A percentile compares a stretch with the other conserved stretches of the same genome.
Conservation (phyloP, 2,329 filamentous ascomycete species). For the Talaromyces verruculosus region DNA sequence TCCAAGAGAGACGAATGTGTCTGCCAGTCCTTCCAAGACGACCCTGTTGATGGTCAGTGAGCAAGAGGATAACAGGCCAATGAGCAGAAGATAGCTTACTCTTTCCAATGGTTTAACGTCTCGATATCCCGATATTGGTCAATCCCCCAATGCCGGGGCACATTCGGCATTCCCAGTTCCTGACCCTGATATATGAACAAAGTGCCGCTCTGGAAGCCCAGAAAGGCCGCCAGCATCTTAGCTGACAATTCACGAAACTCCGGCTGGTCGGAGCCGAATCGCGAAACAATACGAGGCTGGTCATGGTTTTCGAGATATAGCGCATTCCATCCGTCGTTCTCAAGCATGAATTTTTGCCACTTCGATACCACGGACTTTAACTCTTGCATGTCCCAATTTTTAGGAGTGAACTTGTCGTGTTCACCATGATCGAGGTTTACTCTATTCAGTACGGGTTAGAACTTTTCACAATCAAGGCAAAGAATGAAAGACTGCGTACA, state of each 20-base stretch:
- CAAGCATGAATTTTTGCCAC: slow-evolving; percentile 61
- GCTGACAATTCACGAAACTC: slow-evolving; percentile 50
- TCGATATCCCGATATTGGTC: slow-evolving; percentile 69
- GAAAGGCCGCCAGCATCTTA: slow-evolving; percentile 61
- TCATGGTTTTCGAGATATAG: slow-evolving; percentile 68
- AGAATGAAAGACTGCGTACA: slow-evolving; percentile 42
- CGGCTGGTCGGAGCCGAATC: slow-evolving; percentile 53
- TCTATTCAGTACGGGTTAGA: background rate
- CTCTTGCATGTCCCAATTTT: slow-evolving; percentile 50
- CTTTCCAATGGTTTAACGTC: slow-evolving; percentile 56
- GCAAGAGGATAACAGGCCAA: background rate
- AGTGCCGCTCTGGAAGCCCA: slow-evolving; percentile 61
- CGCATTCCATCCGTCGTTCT: slow-evolving; percentile 62
- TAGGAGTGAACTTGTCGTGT: slow-evolving; percentile 52
- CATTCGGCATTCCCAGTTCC: slow-evolving; percentile 67
- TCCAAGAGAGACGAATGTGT: background rate
- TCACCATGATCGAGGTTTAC: slow-evolving; percentile 49
- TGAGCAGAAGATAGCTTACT: background rate
- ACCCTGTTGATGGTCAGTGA: background rate
- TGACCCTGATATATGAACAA: slow-evolving; percentile 68
- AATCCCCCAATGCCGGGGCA: slow-evolving; percentile 60
- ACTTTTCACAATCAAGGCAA: background rate
- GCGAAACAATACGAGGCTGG: slow-evolving; percentile 59
- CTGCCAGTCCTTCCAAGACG: background rate
- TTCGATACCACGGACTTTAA: slow-evolving; percentile 43